Evolutionary conservation across 805 yeast genomes (phyloP).

Genomic region (Saccharomyces kudriavzevii): DNA sequence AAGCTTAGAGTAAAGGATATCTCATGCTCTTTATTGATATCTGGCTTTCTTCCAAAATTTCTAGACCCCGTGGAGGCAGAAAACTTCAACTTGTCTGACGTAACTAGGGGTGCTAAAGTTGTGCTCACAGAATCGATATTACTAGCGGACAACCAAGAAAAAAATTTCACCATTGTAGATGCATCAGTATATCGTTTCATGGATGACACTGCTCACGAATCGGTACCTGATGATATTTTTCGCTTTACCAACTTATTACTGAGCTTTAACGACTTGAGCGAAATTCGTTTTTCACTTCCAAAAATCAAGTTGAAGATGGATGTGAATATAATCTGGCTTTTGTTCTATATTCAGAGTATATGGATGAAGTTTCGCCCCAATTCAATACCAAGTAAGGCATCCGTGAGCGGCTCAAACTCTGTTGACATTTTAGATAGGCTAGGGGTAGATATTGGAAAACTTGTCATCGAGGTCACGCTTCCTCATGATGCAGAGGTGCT

Average conservation of each 20-base stretch:
- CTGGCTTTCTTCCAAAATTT: conserved; percentile 14
- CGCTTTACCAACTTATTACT: conserved; percentile 11
- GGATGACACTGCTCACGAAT: conserved; percentile 10
- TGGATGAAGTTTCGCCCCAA: not conserved
- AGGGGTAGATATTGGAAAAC: conserved; percentile 10
- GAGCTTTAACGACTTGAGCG: not conserved
- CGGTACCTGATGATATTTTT: conserved; percentile 13
- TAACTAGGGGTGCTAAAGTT: conserved; percentile 21
- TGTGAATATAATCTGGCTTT: conserved; percentile 26
- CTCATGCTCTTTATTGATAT: conserved; percentile 16
- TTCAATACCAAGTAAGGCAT: not conserved
- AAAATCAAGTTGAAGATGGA: conserved; percentile 21
- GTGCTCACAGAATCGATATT: conserved; percentile 17
- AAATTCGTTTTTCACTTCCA: conserved; percentile 12
- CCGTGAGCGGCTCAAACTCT: not conserved
- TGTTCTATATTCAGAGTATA: conserved; percentile 15
- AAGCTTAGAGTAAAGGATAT: conserved; percentile 23
- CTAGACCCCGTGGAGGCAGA: conserved; percentile 20
- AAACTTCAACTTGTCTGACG: conserved; percentile 15
- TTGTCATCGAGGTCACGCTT: conserved; percentile 20
- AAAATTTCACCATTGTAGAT: conserved; percentile 10
- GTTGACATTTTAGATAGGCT: not conserved
- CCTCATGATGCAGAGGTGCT: conserved; percentile 24
- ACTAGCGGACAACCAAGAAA: conserved; percentile 3
- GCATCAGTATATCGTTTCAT: conserved; percentile 18